Percentiles rank a stretch among this genome's conserved stretches.
These are phyloP conservation scores for Sclerotinia spermophila DNA, from an alignment of 2,329 filamentous ascomycete genomes.

Conservation along the genomic window DNA sequence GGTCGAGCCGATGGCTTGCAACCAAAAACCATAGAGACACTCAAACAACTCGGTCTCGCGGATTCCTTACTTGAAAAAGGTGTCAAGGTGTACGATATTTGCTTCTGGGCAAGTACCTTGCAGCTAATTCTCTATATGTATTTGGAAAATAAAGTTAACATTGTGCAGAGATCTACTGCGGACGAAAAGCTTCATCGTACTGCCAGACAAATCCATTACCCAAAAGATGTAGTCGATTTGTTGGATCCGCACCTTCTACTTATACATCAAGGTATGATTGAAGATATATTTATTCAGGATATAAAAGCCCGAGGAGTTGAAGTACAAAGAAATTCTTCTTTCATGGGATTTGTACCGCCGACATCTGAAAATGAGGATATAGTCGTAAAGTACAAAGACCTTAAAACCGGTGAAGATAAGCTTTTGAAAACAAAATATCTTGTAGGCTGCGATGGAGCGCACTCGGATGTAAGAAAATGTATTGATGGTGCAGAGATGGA, in stretches of 20 bases:
- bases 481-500: slow-evolving; percentile 55
- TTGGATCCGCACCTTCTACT: slow-evolving; percentile 43
- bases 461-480: slow-evolving; percentile 48
- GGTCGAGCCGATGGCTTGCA: slow-evolving; percentile 64
- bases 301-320: slow-evolving; percentile 45
- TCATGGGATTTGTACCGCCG: slow-evolving; percentile 38
- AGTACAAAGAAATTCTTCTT: slow-evolving; percentile 45
- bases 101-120: slow-evolving; percentile 52
- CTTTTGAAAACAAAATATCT: slow-evolving; percentile 58
- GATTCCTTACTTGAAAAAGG: slow-evolving; percentile 53
- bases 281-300: slow-evolving; percentile 54
- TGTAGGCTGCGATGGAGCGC: slow-evolving; percentile 57
- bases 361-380: slow-evolving; percentile 30
- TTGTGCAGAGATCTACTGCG: slow-evolving; percentile 24
- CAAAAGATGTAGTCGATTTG: slow-evolving; percentile 30
- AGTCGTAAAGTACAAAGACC: slow-evolving; percentile 49
- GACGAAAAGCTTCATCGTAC: slow-evolving; percentile 24
- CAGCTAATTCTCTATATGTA: background rate
- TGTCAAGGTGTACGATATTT: slow-evolving; percentile 55
- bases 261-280: slow-evolving; percentile 48
- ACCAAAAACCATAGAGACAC: slow-evolving; percentile 59
- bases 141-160: slow-evolving; percentile 41
- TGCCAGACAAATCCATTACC: slow-evolving; percentile 40
- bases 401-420: slow-evolving; percentile 51
- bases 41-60: slow-evolving; percentile 56